Evolutionary conservation across 768 basidiomycete genomes (phyloP), one percentile per base, ranked within the genome.

Genomic region (Melanogaster broomeanus): DNA sequence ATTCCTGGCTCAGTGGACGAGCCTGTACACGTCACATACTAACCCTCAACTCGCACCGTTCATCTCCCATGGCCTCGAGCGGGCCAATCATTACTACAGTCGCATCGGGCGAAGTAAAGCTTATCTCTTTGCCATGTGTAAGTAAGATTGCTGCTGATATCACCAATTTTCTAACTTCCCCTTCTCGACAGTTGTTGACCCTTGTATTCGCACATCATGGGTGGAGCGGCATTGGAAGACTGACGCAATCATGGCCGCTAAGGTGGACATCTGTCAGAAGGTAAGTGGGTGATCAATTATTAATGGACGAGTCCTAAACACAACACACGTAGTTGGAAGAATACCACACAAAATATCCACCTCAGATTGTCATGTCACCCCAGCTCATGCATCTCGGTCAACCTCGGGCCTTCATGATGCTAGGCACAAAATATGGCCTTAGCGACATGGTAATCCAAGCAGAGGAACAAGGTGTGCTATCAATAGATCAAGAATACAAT

Each of bases 401-500:
- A 27, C 42, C 35, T 15, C 2, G 4, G 9, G 22, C 48, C 6
- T 45, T 44, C 15, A 41, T 37, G 13, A 49, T 11, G 3, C 39
- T 49, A 1, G 27, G 24, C 12, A 7, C 28, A 16, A 42, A 9
- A 9, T 49, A 54, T 8, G 30, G 47, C 7, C 52, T 53, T 16
- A 12, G 4, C 6, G 2, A 38, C 43, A 44, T 40, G 33, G 3
- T 2, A 3, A 19, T 44, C 10, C 3, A 5, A 9, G 2, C 13
- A 3, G 21, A 25, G 1, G 48, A 54, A n/a, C 37, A 24, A 16
- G 27, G 1, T 2, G 2, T 4, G 2, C 42, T 27, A 4, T 37
- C 6, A 3, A n/a, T 54, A 1, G 33, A 55, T 11, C 42, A 55
- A 46, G 53, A 51, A 6, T 55, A 38, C 11, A 51, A 50, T 35